Percentiles rank a stretch among this genome's conserved stretches.
Conservation (phyloP, 2,329 filamentous ascomycete species). For the Alternaria incomplexa region DNA sequence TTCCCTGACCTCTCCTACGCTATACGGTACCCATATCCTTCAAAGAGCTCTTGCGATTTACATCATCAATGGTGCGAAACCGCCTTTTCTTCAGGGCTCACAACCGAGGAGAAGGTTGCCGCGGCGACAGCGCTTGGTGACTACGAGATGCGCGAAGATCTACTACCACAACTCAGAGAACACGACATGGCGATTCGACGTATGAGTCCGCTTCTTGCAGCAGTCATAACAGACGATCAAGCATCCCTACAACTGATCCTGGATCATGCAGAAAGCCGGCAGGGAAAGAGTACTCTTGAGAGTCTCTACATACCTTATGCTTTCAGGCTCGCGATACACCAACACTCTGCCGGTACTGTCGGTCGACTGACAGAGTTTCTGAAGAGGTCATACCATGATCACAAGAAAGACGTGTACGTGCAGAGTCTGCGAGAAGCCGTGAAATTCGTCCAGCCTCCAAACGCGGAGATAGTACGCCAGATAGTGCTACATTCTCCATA, state of each 20-base stretch:
- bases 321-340: background rate
- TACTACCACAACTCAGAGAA: background rate
- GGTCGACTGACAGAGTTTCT: background rate
- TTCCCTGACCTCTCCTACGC: background rate
- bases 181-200: background rate
- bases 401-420: background rate
- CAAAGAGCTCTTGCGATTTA: background rate
- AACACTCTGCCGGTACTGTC: background rate
- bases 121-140: background rate
- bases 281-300: background rate
- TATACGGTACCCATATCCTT: background rate
- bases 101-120: background rate
- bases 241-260: background rate
- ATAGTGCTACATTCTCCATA: background rate
- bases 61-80: background rate
- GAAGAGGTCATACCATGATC: background rate
- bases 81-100: background rate
- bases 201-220: background rate
- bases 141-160: background rate
- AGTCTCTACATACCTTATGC: background rate
- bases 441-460: background rate
- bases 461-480: background rate
- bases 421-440: background rate
- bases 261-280: background rate
- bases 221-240: background rate